A percentile compares a stretch with the other conserved stretches of the same genome.
Conservation (phyloP, 208 protist genomes). For the Giardia duodenalis region DNA sequence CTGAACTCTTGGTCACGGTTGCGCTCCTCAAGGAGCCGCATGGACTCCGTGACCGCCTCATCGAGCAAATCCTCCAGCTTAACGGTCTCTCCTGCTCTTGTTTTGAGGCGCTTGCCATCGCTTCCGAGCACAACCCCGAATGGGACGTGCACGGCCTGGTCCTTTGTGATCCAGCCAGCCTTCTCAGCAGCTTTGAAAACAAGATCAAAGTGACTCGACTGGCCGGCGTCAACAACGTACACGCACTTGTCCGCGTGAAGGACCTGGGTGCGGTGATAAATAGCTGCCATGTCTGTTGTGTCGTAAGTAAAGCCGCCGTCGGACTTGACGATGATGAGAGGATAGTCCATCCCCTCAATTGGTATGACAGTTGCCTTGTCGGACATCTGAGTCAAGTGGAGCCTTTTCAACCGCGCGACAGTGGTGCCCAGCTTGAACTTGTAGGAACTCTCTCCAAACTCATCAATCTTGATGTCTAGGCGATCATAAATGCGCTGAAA, state of each 20-base stretch:
- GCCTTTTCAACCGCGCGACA: slow-evolving; percentile 58
- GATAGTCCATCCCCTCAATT: slow-evolving; percentile 51
- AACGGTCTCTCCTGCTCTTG: slow-evolving; percentile 71
- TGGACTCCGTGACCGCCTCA: slow-evolving; percentile 63
- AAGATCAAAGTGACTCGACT: slow-evolving; percentile 74
- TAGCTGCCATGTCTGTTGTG: slow-evolving; percentile 68
- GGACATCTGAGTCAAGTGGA: slow-evolving; percentile 47
- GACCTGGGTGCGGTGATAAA: slow-evolving; percentile 55
- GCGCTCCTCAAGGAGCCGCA: slow-evolving; percentile 44
- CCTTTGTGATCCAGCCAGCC: slow-evolving; percentile 16
- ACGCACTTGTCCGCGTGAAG: slow-evolving; percentile 66
- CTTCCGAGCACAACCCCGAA: slow-evolving; percentile 68
- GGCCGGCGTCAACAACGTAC: slow-evolving; percentile 79
- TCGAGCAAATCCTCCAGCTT: slow-evolving; percentile 79
- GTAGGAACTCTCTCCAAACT: slow-evolving; percentile 84
- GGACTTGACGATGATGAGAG: slow-evolving; percentile 74
- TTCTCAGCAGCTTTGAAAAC: slow-evolving; percentile 56
- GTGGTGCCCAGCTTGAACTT: slow-evolving; percentile 66
- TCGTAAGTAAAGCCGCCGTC: slow-evolving; percentile 80
- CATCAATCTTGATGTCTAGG: slow-evolving; percentile 62
- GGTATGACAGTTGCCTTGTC: slow-evolving; percentile 21
- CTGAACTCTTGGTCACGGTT: not conserved
- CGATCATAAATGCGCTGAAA: slow-evolving; percentile 72
- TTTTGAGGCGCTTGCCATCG: slow-evolving; percentile 70
- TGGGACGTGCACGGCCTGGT: slow-evolving; percentile 64